Base-by-base conservation (phyloP, 1,284 basidiomycete genomes). In the Marasmius oreades region DNA sequence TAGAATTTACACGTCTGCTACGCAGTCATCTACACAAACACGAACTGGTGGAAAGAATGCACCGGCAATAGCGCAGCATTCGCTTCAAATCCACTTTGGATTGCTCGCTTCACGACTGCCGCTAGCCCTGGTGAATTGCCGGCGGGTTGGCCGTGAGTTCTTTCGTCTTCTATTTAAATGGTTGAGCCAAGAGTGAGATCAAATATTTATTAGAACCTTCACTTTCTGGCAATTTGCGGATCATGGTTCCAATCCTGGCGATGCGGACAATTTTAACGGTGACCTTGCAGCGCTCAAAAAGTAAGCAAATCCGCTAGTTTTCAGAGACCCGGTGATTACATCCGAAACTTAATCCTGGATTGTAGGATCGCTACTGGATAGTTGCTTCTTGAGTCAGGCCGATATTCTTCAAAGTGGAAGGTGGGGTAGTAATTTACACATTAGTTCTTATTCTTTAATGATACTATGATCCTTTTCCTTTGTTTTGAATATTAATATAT, bases 221-320 rank as follows among this genome's bases (percentile, higher is more conserved):
- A 82, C 84, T 0, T 85, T 88, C 70, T 86, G 85, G 84, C 84
- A 87, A 67, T 82, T 79, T 57, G 77, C 78, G 2, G 77, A 82
- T 62, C 73, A 73, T 12, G 77, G 79, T 3, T 52, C 73, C 11
- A 81, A 78, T 61, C 78, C 81, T 26, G 82, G 83, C 28, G 83
- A 86, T 59, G 76, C 78, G 48, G 78, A 85, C 63, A 58, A 71
- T 55, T 85, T 80, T 69, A 80, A 82, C 46, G 80, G 80, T 16
- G 73, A 75, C 42, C 57, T 67, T 23, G 63, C 61, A 18, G 61
- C 62, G 5, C 52, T 67, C n/a, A n/a, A 44, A 51, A 22, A 46
- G 64, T 65, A 14, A 51, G 55, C 47, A 10, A n/a, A 10, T 10
- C 10, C 10, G 4, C 28, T 31, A 10, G 28, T 31, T 31, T 31